Evolutionary conservation across 768 basidiomycete genomes (phyloP), one percentile per base, ranked within the genome.

Genomic region (Auriculariales sp.): DNA sequence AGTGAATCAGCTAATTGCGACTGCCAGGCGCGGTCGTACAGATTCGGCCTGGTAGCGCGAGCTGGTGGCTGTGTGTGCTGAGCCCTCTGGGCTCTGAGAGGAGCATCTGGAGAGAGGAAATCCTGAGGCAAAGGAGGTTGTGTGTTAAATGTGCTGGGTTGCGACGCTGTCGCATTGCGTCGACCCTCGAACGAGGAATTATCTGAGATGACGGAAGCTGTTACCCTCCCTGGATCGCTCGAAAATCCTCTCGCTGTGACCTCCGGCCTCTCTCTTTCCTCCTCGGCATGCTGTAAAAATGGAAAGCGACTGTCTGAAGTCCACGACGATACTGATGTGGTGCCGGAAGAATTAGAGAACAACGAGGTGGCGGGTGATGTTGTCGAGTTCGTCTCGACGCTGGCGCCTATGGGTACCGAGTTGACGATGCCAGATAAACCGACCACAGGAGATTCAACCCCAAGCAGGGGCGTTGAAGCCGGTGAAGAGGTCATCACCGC

Each of bases 311-410:
- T 17, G 6, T 42, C 29, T 3, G 52, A 47, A 3, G 52, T 50
- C 22, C 49, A 49, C 10, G 48, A 53, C 14, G 52, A 44, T 22
- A 44, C 49, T 9, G 49, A 49, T 11, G 52, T 53, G 4, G 52
- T 49, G 14, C 49, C 52, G 30, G 52, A 53, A 14, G 49, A 49
- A 30, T 53, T 49, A 27, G 52, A 49, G 17, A 49, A 46, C 25
- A 53, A 49, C 19, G 52, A 50, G n/a, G 52, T 44, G 39, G 28
- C 39, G 7, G 39, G 22, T 10, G 39, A 49, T 12, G 34, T 24
- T 7, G 27, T 19, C 19, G 39, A 44, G 22, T 25, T 44, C 1
- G 39, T 24, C 22, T 25, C 27, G 22, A 25, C 22, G 39, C 15
- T 44, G 19, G 19, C 39, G 22, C 22, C 12, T 6, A 19, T 19